Evolutionary conservation across 768 basidiomycete genomes (phyloP).

Genomic region (Candolleomyces efflorescens): DNA sequence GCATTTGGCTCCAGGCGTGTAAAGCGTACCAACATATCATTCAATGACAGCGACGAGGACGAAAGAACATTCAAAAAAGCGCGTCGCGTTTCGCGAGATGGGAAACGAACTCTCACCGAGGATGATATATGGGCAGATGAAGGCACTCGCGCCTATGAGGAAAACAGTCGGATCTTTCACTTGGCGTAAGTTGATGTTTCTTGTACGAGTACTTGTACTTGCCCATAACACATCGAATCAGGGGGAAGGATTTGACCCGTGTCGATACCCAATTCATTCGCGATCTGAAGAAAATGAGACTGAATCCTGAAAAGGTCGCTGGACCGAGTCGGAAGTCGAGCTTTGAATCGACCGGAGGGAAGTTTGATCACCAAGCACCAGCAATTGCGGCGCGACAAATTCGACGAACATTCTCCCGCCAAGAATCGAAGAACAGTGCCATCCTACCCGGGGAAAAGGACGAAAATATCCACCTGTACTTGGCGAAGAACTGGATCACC

Average conservation of each 20-base stretch:
- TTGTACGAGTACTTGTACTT: neutral
- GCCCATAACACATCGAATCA: slow-evolving; percentile 16
- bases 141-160: slow-evolving; percentile 18
- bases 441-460: slow-evolving; percentile 35
- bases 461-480: slow-evolving; percentile 52
- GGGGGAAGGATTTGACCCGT: slow-evolving; percentile 35
- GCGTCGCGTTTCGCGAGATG: neutral
- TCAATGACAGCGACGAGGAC: slow-evolving; percentile 17
- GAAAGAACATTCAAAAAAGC: neutral
- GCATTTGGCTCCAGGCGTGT: slow-evolving; percentile 40
- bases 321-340: neutral
- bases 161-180: slow-evolving; percentile 37
- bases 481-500: slow-evolving; percentile 51
- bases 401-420: slow-evolving; percentile 15
- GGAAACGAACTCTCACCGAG: neutral
- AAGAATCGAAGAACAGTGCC: slow-evolving; percentile 25
- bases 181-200: slow-evolving; percentile 41
- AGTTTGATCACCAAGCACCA: slow-evolving; percentile 16
- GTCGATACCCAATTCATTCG: slow-evolving; percentile 48
- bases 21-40: slow-evolving; percentile 12
- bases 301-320: slow-evolving; percentile 29
- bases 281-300: slow-evolving; percentile 43
- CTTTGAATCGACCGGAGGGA: slow-evolving; percentile 16
- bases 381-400: slow-evolving; percentile 17
- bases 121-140: slow-evolving; percentile 49